Evolutionary conservation across 441 rosid genomes (phyloP).

Genomic region (Cnidoscolus chayamansa): DNA sequence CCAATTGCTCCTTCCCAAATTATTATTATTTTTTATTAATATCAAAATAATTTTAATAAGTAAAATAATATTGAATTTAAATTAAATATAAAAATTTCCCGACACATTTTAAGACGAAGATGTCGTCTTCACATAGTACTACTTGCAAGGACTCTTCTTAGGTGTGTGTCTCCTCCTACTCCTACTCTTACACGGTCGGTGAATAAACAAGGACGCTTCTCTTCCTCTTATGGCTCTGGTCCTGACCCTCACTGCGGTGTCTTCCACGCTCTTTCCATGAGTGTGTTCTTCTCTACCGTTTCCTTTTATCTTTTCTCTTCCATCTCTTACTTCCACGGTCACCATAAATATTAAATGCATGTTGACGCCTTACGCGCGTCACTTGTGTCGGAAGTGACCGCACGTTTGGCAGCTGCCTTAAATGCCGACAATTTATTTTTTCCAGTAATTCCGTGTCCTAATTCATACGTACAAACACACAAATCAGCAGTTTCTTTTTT

Average conservation of each 20-base stretch:
- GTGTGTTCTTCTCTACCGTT: neutral
- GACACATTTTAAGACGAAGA: neutral
- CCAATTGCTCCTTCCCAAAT: too few relatives aligned
- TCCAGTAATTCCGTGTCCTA: constrained; percentile 29
- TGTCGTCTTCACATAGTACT: neutral
- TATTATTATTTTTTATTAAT: too few relatives aligned
- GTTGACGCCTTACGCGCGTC: constrained; percentile 44
- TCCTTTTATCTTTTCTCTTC: neutral
- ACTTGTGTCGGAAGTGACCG: constrained; percentile 31
- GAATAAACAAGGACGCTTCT: neutral
- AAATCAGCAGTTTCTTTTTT: too few relatives aligned
- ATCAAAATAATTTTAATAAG: too few relatives aligned
- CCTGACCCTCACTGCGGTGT: neutral
- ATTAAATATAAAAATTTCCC: neutral
- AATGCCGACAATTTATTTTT: constrained; percentile 36
- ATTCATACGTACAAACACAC: neutral
- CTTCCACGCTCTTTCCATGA: neutral
- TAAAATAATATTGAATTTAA: neutral
- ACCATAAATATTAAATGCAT: constrained; percentile 25
- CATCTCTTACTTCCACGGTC: constrained; percentile 10
- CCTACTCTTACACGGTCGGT: constrained; percentile 10
- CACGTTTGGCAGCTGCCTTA: constrained; percentile 32
- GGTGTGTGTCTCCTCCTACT: neutral
- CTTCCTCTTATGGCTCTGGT: too few relatives aligned
- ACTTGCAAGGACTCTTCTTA: neutral